Evolutionary conservation across 805 yeast species (phyloP).

Genomic region (Grigorovia humatica): DNA sequence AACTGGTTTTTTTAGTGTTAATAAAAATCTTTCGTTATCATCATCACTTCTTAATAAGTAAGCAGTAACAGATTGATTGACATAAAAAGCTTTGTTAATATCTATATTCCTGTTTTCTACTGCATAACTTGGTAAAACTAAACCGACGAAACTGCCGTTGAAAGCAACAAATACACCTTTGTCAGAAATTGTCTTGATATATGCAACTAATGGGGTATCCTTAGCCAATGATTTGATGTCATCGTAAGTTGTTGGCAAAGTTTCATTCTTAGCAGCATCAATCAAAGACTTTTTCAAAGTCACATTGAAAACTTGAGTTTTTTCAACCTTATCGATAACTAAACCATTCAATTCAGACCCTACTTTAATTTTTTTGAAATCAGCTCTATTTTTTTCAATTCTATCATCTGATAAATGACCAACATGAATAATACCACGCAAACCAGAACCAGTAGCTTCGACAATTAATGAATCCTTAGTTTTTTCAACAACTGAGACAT

Average conservation of each 20-base stretch:
- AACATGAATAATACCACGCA: constrained; percentile 60
- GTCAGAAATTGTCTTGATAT: constrained; percentile 63
- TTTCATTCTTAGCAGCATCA: constrained; percentile 43
- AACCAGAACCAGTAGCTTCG: constrained; percentile 39
- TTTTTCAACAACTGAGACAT: constrained; percentile 59
- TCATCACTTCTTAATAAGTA: constrained; percentile 59
- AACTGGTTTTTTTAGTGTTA: constrained; percentile 42
- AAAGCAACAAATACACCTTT: constrained; percentile 79
- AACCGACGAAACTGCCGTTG: constrained; percentile 70
- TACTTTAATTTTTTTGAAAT: constrained; percentile 48
- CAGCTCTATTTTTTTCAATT: constrained; percentile 59
- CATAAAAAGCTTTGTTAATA: constrained; percentile 42
- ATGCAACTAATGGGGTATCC: constrained; percentile 51
- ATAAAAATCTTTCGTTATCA: constrained; percentile 57
- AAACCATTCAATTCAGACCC: constrained; percentile 54
- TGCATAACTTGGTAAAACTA: constrained; percentile 67
- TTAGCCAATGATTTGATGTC: constrained; percentile 42
- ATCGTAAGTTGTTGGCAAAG: constrained; percentile 48
- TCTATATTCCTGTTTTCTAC: constrained; percentile 44
- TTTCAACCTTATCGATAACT: constrained; percentile 55
- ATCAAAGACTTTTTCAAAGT: constrained; percentile 59
- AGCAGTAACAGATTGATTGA: constrained; percentile 63
- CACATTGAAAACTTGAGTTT: constrained; percentile 49
- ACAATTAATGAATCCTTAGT: constrained; percentile 63
- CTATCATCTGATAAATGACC: constrained; percentile 75